Base-by-base conservation (phyloP, 257 asterid genomes). In the Cruciata laevipes region DNA sequence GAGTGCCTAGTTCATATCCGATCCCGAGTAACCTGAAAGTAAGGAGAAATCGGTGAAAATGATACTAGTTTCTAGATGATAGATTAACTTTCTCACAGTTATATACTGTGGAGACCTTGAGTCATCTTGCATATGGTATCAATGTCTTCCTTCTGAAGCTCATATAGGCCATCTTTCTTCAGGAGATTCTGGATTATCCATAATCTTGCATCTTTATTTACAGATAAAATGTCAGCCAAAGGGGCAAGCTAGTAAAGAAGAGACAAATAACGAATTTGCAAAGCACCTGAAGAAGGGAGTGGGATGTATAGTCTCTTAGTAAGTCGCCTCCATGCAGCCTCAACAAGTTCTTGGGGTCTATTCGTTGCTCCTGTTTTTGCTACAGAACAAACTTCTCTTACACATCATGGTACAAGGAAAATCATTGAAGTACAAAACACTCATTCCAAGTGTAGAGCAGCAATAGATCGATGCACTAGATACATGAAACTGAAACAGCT, bases 1-100 rank as follows among this genome's bases (percentile, higher is more conserved):
- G 81, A 24, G 99, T 96, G 66, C 97, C 99, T 97, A 90, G 83
- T 94, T 90, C 99, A 90, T 94, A 71, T 94, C 99, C 13, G 99
- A 94, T 68, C 97, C 99, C n/a, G 99, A 94, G 80, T 94, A 94
- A 58, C 99, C 99, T 90, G 76, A 68, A 37, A 74, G 33, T 23
- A 20, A 37, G 69, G 53, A 32, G 66, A 35, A 42, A 69, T 8
- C 56, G 63, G 30, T 38, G 68, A 27, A 67, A 57, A 33, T 63
- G 66, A 58, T 12, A 35, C 8, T 9, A 6, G 72, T 76, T 55
- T 60, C 66, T 38, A 31, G 24, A 57, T 61, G 42, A 11, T 37
- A 37, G 42, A 37, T 12, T 37, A 37, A 37, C 42, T 8, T 37
- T 8, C 9, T 37, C 13, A 11, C 7, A 37, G 42, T 37, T 7